Evolutionary conservation across 2,329 filamentous ascomycete genomes (phyloP), one percentile per base, ranked within the genome.

Genomic region (Hypoxylon sp.): DNA sequence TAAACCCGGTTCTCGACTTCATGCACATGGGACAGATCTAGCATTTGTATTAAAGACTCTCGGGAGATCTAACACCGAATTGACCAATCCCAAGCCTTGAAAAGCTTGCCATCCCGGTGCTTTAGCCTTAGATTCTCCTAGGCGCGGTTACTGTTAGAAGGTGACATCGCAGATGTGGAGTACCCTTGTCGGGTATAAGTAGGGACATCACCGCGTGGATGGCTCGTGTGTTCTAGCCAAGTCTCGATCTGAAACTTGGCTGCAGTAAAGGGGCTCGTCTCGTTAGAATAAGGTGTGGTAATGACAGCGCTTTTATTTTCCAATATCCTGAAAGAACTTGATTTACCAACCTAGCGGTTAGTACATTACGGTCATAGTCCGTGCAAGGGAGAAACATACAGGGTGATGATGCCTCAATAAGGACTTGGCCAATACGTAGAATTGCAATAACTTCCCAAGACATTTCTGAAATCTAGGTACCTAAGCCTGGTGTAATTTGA

Each of bases 11-110:
- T 51, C 52, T 50, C 45, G 21, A 39, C 52, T 43, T 48, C 11
- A 14, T 12, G 16, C 32, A 34, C 2, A 23, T 25, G 48, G 63
- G 47, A 45, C 47, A 56, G 53, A 56, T 59, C 48, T 64, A 48
- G 23, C 52, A 61, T 69, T 68, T 69, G 27, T 69, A 69, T 61
- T 51, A 32, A 47, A 43, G 53, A 27, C 3, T 14, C 46, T 69
- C 67, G 67, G 67, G 57, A 55, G 45, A 67, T 67, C 50, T 45
- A 41, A 39, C 41, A 60, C 67, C 67, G 67, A 66, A 60, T 58
- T 59, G 37, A 19, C 63, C 63, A 63, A 69, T 69, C 43, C 52
- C 5, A 48, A 43, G 34, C 37, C 30, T 12, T 25, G 9, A n/a
- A 46, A 30, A 39, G 25, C 27, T 27, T 65, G 7, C 46, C 53